Conservation (phyloP, 2,329 filamentous ascomycete species). For the Diaporthe australafricana region DNA sequence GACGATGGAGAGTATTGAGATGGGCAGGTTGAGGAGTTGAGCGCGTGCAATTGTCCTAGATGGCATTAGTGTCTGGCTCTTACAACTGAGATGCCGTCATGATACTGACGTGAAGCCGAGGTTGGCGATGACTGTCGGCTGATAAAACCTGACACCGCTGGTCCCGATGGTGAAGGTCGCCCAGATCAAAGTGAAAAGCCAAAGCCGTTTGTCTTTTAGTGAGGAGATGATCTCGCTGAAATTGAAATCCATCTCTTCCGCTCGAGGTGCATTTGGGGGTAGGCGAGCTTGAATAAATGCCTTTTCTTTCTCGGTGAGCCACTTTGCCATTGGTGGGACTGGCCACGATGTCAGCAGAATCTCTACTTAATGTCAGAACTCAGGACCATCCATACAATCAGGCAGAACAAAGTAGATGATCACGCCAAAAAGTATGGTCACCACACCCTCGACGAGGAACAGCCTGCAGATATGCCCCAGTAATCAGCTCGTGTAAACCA, state of each 20-base stretch:
- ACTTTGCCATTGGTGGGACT: constrained; percentile 57
- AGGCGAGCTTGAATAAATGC: constrained; percentile 60
- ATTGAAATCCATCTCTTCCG: constrained; percentile 53
- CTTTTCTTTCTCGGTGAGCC: constrained; percentile 59
- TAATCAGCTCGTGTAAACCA: not conserved
- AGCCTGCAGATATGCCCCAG: constrained; percentile 43
- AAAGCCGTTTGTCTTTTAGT: constrained; percentile 54
- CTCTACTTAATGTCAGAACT: constrained; percentile 21
- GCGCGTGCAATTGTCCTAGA: constrained; percentile 51
- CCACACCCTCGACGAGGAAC: constrained; percentile 57
- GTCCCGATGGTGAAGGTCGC: constrained; percentile 59
- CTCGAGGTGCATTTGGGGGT: constrained; percentile 54
- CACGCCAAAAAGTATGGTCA: constrained; percentile 58
- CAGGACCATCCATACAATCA: constrained; percentile 53
- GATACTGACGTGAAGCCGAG: constrained; percentile 53
- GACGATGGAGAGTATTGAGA: constrained; percentile 53
- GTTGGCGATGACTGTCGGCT: constrained; percentile 54
- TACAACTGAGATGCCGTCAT: constrained; percentile 36
- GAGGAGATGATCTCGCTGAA: constrained; percentile 51
- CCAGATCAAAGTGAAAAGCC: constrained; percentile 59
- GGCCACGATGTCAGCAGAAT: not conserved
- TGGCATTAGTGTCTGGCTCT: constrained; percentile 39
- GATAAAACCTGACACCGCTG: constrained; percentile 55
- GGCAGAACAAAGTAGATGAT: constrained; percentile 64
- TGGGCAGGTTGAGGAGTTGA: constrained; percentile 62